These are phyloP conservation scores for Geosmithia flava DNA, from an alignment of 2,329 filamentous ascomycete species.

Conservation along the genomic window DNA sequence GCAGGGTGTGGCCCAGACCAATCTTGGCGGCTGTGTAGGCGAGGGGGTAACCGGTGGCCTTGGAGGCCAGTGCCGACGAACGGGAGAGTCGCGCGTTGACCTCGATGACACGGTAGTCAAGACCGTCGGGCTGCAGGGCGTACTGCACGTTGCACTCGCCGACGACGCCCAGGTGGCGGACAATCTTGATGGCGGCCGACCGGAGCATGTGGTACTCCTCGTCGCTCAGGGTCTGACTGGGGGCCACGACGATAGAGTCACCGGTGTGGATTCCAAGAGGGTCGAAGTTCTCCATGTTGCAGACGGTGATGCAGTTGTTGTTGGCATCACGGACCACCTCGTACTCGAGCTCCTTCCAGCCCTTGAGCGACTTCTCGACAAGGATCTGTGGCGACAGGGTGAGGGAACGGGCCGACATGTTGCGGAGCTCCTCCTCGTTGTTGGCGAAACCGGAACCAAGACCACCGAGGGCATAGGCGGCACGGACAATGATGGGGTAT, in stretches of 20 bases:
- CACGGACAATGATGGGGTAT: conserved; percentile 96
- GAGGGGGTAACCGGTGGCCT: conserved; percentile 93
- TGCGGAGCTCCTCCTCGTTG: conserved; percentile 84
- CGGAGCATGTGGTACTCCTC: conserved; percentile 99
- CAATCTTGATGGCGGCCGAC: conserved; percentile 94
- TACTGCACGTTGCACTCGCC: conserved; percentile 99
- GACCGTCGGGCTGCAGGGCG: conserved; percentile 86
- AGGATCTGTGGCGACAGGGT: conserved; percentile 92
- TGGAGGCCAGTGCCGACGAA: conserved; percentile 92
- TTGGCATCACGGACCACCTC: conserved; percentile 93
- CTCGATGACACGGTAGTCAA: conserved; percentile 97
- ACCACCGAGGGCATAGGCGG: conserved; percentile 91
- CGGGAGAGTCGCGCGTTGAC: conserved; percentile 97
- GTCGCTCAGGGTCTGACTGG: conserved; percentile 91
- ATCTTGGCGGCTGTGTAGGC: conserved; percentile 98
- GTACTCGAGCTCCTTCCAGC: conserved; percentile 99
- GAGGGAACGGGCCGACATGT: conserved; percentile 84
- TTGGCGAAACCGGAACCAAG: conserved; percentile 93
- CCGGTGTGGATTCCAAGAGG: conserved; percentile 95
- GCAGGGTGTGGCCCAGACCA: conserved; percentile 86
- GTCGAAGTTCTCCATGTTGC: conserved; percentile 78
- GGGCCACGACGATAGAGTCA: conserved; percentile 96
- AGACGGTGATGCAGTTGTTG: conserved; percentile 99
- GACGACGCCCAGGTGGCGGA: conserved; percentile 90
- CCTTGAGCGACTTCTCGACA: conserved; percentile 97